These are phyloP conservation scores for Rosa persica DNA, from an alignment of 306 rosid species.

Conservation along the genomic window DNA sequence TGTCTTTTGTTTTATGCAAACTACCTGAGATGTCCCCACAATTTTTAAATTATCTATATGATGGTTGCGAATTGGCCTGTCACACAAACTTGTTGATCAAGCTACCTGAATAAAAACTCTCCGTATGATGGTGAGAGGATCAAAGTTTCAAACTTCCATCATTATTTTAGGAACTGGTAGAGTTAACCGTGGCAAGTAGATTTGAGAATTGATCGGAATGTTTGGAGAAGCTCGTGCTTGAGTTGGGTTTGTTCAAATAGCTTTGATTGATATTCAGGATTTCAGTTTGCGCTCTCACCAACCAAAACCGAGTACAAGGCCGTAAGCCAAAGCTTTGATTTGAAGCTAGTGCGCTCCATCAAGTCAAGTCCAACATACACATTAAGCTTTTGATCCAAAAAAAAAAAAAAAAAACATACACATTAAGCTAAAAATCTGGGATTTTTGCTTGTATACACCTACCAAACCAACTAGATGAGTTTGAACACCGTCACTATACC, in stretches of 20 bases:
- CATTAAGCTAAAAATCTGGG: neutral
- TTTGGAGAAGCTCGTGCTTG: conserved; percentile 18
- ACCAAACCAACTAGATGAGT: conserved; percentile 20
- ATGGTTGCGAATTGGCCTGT: neutral
- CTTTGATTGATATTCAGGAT: neutral
- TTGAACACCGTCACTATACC: neutral
- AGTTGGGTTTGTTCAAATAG: conserved; percentile 14
- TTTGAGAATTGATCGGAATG: conserved; percentile 5
- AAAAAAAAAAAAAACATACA: too few species aligned
- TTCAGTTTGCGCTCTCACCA: conserved; percentile 16
- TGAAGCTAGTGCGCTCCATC: neutral
- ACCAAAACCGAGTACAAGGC: conserved; percentile 19
- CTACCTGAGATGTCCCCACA: neutral
- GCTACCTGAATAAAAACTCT: neutral
- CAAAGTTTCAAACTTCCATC: neutral
- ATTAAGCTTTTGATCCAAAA: too few species aligned
- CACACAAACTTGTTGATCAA: neutral
- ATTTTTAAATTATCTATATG: neutral
- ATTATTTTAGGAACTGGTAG: neutral
- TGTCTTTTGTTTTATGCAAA: neutral
- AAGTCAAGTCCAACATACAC: conserved; percentile 13
- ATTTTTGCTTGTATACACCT: conserved; percentile 29
- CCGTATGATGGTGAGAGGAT: neutral
- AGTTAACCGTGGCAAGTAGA: neutral
- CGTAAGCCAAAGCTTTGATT: neutral